phyloP scores from a whole-genome alignment of 2,329 filamentous ascomycete species.

The Talaromyces sp. region DNA sequence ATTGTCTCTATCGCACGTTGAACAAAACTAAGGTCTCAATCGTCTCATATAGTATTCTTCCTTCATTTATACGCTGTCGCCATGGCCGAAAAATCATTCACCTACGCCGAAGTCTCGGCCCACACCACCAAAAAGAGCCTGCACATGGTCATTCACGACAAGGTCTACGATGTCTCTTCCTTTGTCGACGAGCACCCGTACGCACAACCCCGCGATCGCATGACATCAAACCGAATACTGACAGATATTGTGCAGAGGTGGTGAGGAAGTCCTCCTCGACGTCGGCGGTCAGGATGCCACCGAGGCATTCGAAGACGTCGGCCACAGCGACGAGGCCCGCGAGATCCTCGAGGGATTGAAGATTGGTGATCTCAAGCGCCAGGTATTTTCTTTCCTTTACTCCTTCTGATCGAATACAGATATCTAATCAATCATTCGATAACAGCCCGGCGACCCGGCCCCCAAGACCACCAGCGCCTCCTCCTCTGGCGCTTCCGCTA shows the following conservation, averaged over 20 bases:
- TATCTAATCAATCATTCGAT: neutral
- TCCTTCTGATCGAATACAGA: neutral
- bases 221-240: neutral
- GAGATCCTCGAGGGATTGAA: slow-evolving; percentile 80
- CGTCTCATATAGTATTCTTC: neutral
- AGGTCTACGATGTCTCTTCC: slow-evolving; percentile 84
- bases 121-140: slow-evolving; percentile 92
- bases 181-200: slow-evolving; percentile 98
- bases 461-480: slow-evolving; percentile 59
- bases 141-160: slow-evolving; percentile 88
- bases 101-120: slow-evolving; percentile 74
- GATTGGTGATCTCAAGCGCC: slow-evolving; percentile 74
- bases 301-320: slow-evolving; percentile 98
- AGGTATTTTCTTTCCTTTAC: slow-evolving; percentile 50
- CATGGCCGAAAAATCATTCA: slow-evolving; percentile 61
- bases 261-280: slow-evolving; percentile 96
- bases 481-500: slow-evolving; percentile 43
- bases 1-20: neutral
- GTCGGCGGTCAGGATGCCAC: slow-evolving; percentile 94
- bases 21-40: neutral
- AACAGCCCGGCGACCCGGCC: slow-evolving; percentile 68
- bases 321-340: slow-evolving; percentile 96
- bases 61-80: slow-evolving; percentile 21
- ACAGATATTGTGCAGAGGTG: slow-evolving; percentile 62
- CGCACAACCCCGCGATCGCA: slow-evolving; percentile 32